Evolutionary conservation across 768 basidiomycete species (phyloP).

Genomic region (Pulveroboletus frians): DNA sequence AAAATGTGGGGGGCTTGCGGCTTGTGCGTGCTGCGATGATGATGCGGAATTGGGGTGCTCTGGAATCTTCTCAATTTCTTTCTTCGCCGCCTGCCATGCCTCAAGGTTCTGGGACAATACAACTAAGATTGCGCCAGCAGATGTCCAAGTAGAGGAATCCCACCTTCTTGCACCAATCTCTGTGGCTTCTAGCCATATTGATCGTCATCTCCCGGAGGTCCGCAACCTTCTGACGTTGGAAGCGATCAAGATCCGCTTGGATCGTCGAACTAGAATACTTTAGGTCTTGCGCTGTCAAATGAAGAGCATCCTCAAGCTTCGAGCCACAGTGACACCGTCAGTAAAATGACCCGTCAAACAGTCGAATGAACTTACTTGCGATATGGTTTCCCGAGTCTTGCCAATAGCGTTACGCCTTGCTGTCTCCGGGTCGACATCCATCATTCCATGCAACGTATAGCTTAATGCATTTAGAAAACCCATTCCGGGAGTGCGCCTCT

Average conservation of each 20-base stretch:
- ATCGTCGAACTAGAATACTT: slow-evolving; percentile 96
- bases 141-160: slow-evolving; percentile 4
- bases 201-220: slow-evolving; percentile 94
- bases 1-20: slow-evolving; percentile 35
- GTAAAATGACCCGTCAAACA: slow-evolving; percentile 9
- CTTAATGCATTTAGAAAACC: slow-evolving; percentile 87
- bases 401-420: slow-evolving; percentile 89
- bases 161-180: slow-evolving; percentile 97
- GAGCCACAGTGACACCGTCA: slow-evolving; percentile 15
- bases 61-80: slow-evolving; percentile 85
- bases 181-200: slow-evolving; percentile 81
- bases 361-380: slow-evolving; percentile 57
- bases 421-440: slow-evolving; percentile 97
- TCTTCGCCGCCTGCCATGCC: slow-evolving; percentile 94
- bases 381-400: slow-evolving; percentile 90
- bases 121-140: slow-evolving; percentile 12
- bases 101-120: slow-evolving; percentile 72
- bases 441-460: slow-evolving; percentile 95
- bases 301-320: slow-evolving; percentile 93
- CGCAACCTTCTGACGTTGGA: slow-evolving; percentile 97
- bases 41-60: slow-evolving; percentile 78
- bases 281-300: slow-evolving; percentile 87
- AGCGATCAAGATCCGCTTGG: slow-evolving; percentile 95
- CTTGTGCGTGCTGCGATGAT: slow-evolving; percentile 31
- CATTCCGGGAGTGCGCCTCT: slow-evolving; percentile 67